Conservation (phyloP, 139 green algal genomes). For the Deuterostichococcus epilithicus region DNA sequence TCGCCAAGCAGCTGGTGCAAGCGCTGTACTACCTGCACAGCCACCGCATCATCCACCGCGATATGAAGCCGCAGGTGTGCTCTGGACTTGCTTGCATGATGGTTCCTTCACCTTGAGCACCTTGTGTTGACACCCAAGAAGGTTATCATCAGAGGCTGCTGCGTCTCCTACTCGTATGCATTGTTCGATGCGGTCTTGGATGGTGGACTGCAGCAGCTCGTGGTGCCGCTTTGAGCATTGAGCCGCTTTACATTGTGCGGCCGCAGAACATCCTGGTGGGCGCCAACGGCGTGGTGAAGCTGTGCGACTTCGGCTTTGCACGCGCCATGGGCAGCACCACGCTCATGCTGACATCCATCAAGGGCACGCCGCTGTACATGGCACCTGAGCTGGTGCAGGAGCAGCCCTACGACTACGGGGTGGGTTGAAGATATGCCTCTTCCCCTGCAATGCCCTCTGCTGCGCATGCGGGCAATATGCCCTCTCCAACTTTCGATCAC, state of each 20-base stretch:
- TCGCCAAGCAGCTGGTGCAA: conserved; percentile 88
- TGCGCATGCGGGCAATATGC: not conserved
- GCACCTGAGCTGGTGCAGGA: conserved; percentile 98
- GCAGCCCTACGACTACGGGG: conserved; percentile 91
- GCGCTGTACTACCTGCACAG: conserved; percentile 93
- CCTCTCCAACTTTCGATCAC: too few relatives aligned
- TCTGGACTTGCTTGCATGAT: too few relatives aligned
- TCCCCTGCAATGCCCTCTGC: not conserved
- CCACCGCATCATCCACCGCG: conserved; percentile 90
- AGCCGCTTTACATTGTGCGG: not conserved
- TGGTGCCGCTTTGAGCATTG: too few relatives aligned
- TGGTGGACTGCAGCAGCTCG: too few relatives aligned
- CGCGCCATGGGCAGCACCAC: conserved; percentile 86
- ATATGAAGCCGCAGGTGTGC: conserved; percentile 74
- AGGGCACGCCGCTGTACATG: conserved; percentile 99
- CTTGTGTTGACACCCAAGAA: too few relatives aligned
- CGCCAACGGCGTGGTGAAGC: conserved; percentile 63
- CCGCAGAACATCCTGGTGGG: conserved; percentile 89
- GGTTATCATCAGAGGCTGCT: too few relatives aligned
- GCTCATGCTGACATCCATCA: conserved; percentile 92
- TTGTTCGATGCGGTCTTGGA: too few relatives aligned
- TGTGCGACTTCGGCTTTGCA: conserved; percentile 94
- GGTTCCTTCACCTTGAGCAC: too few relatives aligned
- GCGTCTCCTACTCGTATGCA: too few relatives aligned
- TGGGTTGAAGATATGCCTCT: conserved; percentile 16